Percentiles rank a stretch among this genome's conserved stretches.
Conservation (phyloP, 2,329 filamentous ascomycete genomes). For the Coniochaeta sp. region DNA sequence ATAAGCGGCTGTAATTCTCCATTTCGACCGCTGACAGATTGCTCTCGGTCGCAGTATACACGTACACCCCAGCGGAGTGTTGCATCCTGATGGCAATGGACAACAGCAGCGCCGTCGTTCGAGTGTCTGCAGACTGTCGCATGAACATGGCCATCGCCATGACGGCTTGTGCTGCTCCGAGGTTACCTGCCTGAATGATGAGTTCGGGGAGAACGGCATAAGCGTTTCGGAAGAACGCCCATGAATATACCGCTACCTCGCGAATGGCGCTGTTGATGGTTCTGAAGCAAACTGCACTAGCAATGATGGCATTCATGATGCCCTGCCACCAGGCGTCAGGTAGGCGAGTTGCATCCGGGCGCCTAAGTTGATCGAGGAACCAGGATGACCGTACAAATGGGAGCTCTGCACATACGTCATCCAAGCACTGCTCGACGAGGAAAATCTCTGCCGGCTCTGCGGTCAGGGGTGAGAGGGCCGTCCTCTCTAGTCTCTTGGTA, state of each 20-base stretch:
- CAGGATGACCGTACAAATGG: too few relatives aligned
- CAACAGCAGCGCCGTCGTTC: not conserved
- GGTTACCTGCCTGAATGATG: not conserved
- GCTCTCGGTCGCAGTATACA: too few relatives aligned
- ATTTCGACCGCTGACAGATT: not conserved
- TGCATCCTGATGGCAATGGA: not conserved
- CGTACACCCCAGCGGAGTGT: too few relatives aligned
- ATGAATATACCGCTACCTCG: not conserved
- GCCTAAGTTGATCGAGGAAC: not conserved
- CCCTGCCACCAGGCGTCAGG: constrained; percentile 1
- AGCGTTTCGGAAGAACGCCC: constrained; percentile 7
- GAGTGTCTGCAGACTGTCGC: not conserved
- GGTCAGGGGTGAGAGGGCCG: not conserved
- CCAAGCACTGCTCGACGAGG: constrained; percentile 1
- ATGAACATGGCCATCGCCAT: constrained; percentile 5
- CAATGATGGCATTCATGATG: constrained; percentile 1
- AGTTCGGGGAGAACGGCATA: constrained; percentile 7
- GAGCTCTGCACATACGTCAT: not conserved
- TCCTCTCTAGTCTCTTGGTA: not conserved
- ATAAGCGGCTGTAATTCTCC: not conserved
- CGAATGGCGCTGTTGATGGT: not conserved
- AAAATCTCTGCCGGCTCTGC: not conserved
- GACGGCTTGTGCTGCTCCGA: constrained; percentile 2
- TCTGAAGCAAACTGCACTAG: not conserved
- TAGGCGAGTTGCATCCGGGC: not conserved